phyloP scores from a whole-genome alignment of 2,329 filamentous ascomycete species.

The Cladosporium sp. region DNA sequence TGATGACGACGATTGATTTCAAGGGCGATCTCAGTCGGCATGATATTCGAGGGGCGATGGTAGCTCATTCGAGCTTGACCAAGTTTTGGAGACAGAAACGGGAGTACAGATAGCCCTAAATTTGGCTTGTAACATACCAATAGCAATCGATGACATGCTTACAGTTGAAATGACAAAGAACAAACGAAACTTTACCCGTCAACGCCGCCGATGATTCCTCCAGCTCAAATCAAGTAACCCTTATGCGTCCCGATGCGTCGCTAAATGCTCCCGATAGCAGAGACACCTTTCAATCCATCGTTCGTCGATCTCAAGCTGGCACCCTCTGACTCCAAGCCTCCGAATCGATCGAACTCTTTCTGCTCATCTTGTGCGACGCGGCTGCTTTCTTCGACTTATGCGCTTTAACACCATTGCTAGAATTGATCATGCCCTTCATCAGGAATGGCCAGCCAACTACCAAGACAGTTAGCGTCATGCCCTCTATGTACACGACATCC shows the following conservation, averaged over 20 bases:
- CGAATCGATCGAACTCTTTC: conserved; percentile 17
- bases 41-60: background rate
- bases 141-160: background rate
- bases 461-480: background rate
- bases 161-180: background rate
- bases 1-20: background rate
- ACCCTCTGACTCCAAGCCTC: conserved; percentile 17
- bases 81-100: background rate
- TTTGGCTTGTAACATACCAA: background rate
- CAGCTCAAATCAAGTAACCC: background rate
- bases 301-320: background rate
- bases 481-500: background rate
- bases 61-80: background rate
- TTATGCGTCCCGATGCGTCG: background rate
- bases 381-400: background rate
- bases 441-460: conserved; percentile 11
- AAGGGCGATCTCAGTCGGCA: background rate
- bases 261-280: background rate
- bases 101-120: background rate
- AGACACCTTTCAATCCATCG: background rate
- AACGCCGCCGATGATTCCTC: background rate
- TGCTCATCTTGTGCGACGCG: conserved; percentile 9
- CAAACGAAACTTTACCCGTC: background rate
- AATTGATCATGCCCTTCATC: conserved; percentile 11
- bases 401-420: conserved; percentile 10